phyloP scores from a whole-genome alignment of 108 stramenopile species.

The Nitzschia sp. region DNA sequence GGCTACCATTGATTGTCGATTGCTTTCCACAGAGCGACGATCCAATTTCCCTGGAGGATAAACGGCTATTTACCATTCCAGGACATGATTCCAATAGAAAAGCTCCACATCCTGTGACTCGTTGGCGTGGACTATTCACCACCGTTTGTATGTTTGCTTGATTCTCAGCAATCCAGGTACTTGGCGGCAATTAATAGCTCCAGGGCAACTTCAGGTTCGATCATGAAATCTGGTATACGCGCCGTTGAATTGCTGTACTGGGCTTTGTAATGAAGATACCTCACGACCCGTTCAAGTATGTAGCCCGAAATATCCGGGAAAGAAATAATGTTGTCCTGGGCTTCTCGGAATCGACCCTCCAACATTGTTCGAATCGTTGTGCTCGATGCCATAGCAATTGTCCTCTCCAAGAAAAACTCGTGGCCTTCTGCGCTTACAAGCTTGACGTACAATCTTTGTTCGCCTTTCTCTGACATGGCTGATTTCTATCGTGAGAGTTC shows the following conservation, averaged over 20 bases:
- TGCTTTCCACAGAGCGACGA: too few species aligned
- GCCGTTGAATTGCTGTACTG: slow-evolving; percentile 53
- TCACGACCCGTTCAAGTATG: slow-evolving; percentile 79
- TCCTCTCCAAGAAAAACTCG: slow-evolving; percentile 57
- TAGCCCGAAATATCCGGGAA: slow-evolving; percentile 74
- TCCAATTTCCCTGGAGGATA: too few species aligned
- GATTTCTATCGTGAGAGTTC: too few species aligned
- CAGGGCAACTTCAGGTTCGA: slow-evolving; percentile 84
- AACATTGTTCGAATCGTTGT: slow-evolving; percentile 80
- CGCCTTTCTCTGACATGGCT: slow-evolving; percentile 19
- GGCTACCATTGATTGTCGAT: too few species aligned
- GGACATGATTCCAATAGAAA: too few species aligned
- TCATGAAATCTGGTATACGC: slow-evolving; percentile 80
- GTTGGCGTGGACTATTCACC: too few species aligned
- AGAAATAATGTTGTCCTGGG: slow-evolving; percentile 76
- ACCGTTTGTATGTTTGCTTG: too few species aligned
- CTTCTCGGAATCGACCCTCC: slow-evolving; percentile 78
- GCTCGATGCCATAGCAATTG: slow-evolving; percentile 42
- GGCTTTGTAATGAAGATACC: slow-evolving; percentile 83
- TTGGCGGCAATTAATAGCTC: slow-evolving; percentile 85
- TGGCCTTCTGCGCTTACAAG: slow-evolving; percentile 77
- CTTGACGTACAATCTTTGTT: slow-evolving; percentile 60
- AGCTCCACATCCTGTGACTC: too few species aligned
- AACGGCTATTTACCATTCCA: too few species aligned
- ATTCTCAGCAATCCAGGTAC: slow-evolving; percentile 73